Evolutionary conservation across 768 basidiomycete genomes (phyloP).

Genomic region (Rhizopogon roseolus): DNA sequence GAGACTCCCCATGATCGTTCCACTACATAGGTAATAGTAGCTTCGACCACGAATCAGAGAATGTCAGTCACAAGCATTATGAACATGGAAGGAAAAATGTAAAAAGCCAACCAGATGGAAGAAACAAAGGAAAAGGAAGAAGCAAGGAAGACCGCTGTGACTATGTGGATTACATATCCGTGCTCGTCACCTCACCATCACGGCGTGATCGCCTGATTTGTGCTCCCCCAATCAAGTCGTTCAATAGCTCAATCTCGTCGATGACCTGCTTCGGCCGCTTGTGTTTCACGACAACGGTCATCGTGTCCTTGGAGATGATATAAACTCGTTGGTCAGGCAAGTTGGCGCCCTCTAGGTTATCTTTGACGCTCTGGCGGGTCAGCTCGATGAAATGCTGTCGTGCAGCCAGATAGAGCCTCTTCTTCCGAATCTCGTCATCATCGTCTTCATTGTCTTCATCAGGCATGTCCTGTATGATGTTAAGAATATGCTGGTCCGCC

Average conservation of each 20-base stretch:
- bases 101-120: no score
- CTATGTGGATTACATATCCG: no score
- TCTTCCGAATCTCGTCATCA: constrained; percentile 6
- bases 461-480: constrained; percentile 18
- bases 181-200: no score
- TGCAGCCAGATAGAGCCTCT: constrained; percentile 16
- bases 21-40: no score
- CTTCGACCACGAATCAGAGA: no score
- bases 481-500: constrained; percentile 26
- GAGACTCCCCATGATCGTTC: no score
- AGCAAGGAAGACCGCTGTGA: no score
- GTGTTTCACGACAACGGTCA: constrained; percentile 19
- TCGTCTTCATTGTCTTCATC: constrained; percentile 20
- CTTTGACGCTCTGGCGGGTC: constrained; percentile 18
- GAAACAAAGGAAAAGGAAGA: no score
- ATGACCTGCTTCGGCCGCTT: constrained; percentile 16
- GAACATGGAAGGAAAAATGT: no score
- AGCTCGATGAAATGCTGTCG: constrained; percentile 21
- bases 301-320: constrained; percentile 17
- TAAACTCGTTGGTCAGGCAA: constrained; percentile 26
- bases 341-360: constrained; percentile 17
- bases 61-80: no score
- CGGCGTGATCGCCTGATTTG: no score
- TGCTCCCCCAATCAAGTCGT: constrained; percentile 14
- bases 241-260: constrained; percentile 22